These are phyloP conservation scores for Rhizopus delemar DNA, from an alignment of 371 early-diverging fungal species.

Conservation along the genomic window DNA sequence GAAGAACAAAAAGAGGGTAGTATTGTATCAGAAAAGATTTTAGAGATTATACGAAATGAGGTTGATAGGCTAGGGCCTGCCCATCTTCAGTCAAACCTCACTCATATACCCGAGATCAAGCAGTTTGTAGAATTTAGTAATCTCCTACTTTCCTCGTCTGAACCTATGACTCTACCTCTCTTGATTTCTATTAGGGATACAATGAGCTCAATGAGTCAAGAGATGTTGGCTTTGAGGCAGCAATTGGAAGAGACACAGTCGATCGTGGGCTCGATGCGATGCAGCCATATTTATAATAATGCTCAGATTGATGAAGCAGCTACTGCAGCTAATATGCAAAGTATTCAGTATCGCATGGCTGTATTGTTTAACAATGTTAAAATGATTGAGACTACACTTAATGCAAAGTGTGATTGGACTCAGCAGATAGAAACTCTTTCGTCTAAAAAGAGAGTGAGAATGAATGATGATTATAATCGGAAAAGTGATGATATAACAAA, in stretches of 20 bases:
- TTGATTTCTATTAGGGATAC: too few species aligned
- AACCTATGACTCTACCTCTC: too few species aligned
- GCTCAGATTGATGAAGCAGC: too few species aligned
- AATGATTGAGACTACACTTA: conserved; percentile 17
- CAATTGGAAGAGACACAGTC: background rate
- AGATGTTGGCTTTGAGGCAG: background rate
- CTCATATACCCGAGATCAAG: conserved; percentile 8
- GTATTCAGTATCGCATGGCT: conserved; percentile 6
- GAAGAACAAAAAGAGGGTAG: background rate
- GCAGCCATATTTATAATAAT: too few species aligned
- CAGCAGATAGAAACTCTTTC: background rate
- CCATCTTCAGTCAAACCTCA: conserved; percentile 1
- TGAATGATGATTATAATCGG: background rate
- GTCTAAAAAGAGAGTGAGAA: conserved; percentile 12
- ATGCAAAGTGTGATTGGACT: background rate
- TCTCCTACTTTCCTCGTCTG: background rate
- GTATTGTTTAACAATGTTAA: conserved; percentile 19
- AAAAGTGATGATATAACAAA: background rate
- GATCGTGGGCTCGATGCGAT: conserved; percentile 5
- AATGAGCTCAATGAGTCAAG: too few species aligned
- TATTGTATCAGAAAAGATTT: background rate
- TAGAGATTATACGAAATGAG: background rate
- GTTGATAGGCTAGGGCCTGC: background rate
- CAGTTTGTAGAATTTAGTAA: background rate
- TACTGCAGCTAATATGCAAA: conserved; percentile 11